Conservation (phyloP, 139 green algal genomes). For the Trebouxia sp. region DNA sequence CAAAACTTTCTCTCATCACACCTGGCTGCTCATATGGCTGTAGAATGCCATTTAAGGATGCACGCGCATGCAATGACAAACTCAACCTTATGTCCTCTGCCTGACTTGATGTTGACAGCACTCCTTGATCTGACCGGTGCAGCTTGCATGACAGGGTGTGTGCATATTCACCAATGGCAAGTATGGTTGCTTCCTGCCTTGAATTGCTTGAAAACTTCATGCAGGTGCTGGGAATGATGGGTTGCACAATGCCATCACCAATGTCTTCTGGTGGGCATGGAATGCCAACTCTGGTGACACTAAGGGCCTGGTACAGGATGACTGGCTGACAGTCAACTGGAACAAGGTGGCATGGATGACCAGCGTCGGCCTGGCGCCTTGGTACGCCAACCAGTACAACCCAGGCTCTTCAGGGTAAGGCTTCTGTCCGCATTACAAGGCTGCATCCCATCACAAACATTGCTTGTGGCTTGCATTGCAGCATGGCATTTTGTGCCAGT, state of each 20-base stretch:
- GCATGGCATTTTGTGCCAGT: no score
- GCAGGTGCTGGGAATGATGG: constrained; percentile 23
- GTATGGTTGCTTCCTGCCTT: background rate
- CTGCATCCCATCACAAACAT: background rate
- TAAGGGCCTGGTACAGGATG: constrained; percentile 24
- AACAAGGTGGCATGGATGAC: constrained; percentile 31
- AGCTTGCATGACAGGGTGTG: no score
- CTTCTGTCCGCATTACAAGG: background rate
- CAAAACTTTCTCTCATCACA: no score
- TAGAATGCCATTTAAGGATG: no score
- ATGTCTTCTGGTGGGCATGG: constrained; percentile 45
- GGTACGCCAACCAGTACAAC: constrained; percentile 23
- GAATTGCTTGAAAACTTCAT: background rate
- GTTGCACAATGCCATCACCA: constrained; percentile 37
- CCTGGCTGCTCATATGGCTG: no score
- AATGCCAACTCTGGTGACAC: constrained; percentile 36
- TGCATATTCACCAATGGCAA: background rate
- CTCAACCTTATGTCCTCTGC: no score
- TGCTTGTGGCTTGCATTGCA: background rate
- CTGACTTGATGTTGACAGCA: no score
- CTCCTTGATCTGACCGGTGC: no score
- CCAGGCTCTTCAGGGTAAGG: background rate
- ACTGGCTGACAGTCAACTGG: constrained; percentile 37
- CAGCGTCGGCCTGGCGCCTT: constrained; percentile 22
- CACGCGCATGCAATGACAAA: no score